Evolutionary conservation across 495 filamentous ascomycete species (phyloP).

Genomic region (Podospora pseudocomata): DNA sequence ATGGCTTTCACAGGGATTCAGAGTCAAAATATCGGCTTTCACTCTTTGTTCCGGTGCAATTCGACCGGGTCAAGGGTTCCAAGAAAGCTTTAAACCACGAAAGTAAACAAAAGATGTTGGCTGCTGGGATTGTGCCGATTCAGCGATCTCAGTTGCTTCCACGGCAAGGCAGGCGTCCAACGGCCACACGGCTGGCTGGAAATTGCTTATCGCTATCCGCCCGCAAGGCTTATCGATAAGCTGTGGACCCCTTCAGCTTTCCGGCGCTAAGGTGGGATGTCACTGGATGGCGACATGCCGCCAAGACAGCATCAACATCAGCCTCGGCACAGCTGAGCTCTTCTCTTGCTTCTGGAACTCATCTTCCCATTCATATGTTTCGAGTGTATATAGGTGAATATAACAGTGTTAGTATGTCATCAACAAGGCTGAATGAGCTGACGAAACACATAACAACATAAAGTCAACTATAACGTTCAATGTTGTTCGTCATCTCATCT

Average conservation of each 20-base stretch:
- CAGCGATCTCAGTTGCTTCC: conserved; percentile 12
- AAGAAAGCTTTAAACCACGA: neutral
- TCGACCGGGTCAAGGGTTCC: neutral
- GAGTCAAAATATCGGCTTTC: neutral
- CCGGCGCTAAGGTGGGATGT: conserved; percentile 17
- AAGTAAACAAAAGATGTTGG: conserved; percentile 1
- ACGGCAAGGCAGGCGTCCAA: conserved; percentile 19
- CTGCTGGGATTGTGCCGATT: conserved; percentile 1
- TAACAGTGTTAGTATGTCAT: neutral
- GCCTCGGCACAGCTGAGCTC: conserved; percentile 15
- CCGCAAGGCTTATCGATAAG: conserved; percentile 32
- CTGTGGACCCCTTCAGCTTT: conserved; percentile 24
- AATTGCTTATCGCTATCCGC: conserved; percentile 34
- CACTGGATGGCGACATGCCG: conserved; percentile 3
- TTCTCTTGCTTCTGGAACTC: neutral
- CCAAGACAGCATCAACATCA: conserved; percentile 7
- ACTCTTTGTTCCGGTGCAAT: neutral
- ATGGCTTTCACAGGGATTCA: neutral
- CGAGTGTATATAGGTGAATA: neutral
- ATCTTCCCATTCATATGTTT: neutral
- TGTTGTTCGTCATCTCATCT: neutral
- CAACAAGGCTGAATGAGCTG: neutral
- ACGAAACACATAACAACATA: neutral
- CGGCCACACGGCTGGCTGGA: conserved; percentile 21
- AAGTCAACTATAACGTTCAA: neutral